Percentiles rank a stretch among this genome's conserved stretches.
Conservation (phyloP, 352 stramenopile genomes). For the Phytopythium sindhum region DNA sequence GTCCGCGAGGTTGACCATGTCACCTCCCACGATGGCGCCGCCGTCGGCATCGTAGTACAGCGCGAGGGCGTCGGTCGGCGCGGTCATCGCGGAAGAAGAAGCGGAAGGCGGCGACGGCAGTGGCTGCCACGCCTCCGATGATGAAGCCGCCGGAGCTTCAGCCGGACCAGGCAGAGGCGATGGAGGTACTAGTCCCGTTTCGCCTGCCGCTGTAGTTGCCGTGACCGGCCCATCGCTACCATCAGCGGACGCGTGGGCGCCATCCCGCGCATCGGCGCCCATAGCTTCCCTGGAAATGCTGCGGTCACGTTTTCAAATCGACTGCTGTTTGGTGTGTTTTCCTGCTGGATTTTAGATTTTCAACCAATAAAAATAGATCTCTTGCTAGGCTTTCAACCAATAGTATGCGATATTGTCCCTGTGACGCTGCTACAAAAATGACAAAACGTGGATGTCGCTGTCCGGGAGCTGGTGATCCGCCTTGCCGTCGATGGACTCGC, state of each 20-base stretch:
- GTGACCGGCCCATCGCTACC: neutral
- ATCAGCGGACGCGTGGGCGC: neutral
- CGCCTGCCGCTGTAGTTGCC: neutral
- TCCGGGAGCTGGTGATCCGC: slow-evolving; percentile 56
- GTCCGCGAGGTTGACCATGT: slow-evolving; percentile 42
- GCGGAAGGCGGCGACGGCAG: neutral
- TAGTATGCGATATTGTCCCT: neutral
- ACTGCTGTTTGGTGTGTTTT: neutral
- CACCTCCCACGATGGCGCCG: slow-evolving; percentile 39
- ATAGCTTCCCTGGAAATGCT: neutral
- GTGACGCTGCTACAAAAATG: too few relatives aligned
- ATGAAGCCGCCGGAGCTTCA: neutral
- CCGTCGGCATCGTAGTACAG: slow-evolving; percentile 17
- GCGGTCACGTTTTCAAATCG: neutral
- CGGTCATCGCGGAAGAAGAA: neutral
- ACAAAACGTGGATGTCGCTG: slow-evolving; percentile 53
- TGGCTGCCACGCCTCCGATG: neutral
- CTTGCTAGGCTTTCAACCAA: neutral
- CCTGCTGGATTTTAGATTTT: neutral
- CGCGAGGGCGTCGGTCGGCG: neutral
- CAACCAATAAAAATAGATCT: neutral
- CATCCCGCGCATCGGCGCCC: neutral
- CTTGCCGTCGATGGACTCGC: slow-evolving; percentile 27
- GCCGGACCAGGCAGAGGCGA: neutral
- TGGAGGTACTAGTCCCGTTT: neutral